These are phyloP conservation scores for Globisporangium irregulare DNA, from an alignment of 352 stramenopile genomes.

Conservation along the genomic window DNA sequence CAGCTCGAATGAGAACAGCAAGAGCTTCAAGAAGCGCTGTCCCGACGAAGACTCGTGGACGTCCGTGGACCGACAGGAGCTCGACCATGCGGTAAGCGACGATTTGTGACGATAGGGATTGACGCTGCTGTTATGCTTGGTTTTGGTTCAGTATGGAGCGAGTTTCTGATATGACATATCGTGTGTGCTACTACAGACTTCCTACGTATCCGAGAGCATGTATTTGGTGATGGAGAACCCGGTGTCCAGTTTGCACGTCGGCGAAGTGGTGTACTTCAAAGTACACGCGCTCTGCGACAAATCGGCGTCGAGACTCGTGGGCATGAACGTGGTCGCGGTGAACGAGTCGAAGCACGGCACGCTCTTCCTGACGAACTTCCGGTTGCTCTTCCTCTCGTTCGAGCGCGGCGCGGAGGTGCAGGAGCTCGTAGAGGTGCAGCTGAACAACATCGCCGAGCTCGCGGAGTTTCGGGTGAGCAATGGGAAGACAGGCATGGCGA, in stretches of 20 bases:
- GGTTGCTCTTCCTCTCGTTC: conserved; percentile 73
- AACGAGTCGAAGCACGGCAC: conserved; percentile 49
- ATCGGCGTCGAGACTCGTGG: conserved; percentile 38
- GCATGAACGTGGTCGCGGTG: conserved; percentile 20
- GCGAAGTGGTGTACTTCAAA: conserved; percentile 72
- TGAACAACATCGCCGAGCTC: conserved; percentile 78
- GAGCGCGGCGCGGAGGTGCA: conserved; percentile 29
- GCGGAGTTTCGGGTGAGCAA: conserved; percentile 47
- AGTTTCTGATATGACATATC: conserved; percentile 8
- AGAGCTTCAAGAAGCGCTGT: conserved; percentile 26
- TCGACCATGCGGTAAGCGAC: conserved; percentile 62
- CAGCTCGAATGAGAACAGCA: conserved; percentile 7
- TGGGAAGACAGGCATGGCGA: conserved; percentile 44
- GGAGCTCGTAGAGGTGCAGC: conserved; percentile 58
- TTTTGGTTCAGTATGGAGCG: conserved; percentile 4
- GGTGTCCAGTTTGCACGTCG: conserved; percentile 44
- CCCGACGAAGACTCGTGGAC: conserved; percentile 86
- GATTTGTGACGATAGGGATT: not conserved
- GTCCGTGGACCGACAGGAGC: conserved; percentile 73
- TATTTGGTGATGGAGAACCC: conserved; percentile 76
- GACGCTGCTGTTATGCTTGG: not conserved
- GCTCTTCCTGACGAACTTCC: conserved; percentile 71
- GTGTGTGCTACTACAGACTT: conserved; percentile 35
- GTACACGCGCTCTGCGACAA: conserved; percentile 68
- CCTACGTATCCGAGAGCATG: conserved; percentile 78